A percentile compares a stretch with the other conserved stretches of the same genome.
phyloP scores from a whole-genome alignment of 2,329 filamentous ascomycete species.

The Apiospora rasikravindrae region DNA sequence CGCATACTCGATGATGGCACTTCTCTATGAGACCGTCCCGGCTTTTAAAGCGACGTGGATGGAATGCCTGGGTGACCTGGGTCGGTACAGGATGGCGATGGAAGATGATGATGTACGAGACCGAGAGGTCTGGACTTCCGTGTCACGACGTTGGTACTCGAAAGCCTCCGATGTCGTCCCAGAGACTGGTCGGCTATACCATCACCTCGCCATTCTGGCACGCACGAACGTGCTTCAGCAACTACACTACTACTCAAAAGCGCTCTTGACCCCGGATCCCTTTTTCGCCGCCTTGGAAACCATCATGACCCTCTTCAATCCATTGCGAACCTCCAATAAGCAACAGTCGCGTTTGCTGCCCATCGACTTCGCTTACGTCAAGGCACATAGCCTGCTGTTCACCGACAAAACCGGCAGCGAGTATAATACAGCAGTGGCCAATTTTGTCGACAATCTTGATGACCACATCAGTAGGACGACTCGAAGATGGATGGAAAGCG shows the following conservation, averaged over 20 bases:
- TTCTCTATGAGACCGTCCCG: conserved; percentile 84
- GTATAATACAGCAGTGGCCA: conserved; percentile 49
- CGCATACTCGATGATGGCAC: conserved; percentile 87
- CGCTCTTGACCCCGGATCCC: conserved; percentile 69
- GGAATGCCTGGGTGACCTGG: conserved; percentile 87
- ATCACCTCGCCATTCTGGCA: conserved; percentile 83
- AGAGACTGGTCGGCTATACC: conserved; percentile 78
- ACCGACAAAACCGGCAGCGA: conserved; percentile 52
- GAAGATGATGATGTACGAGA: conserved; percentile 80
- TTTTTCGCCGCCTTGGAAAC: conserved; percentile 72
- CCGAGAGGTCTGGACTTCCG: conserved; percentile 79
- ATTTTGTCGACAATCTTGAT: conserved; percentile 61
- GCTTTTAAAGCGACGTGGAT: conserved; percentile 90
- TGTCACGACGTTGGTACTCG: conserved; percentile 83
- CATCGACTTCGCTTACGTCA: conserved; percentile 67
- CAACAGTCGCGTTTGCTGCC: conserved; percentile 43
- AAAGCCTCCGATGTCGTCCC: conserved; percentile 80
- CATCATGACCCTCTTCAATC: conserved; percentile 72
- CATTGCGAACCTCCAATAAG: conserved; percentile 47
- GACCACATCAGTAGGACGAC: conserved; percentile 58
- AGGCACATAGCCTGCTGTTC: conserved; percentile 69
- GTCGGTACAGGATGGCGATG: conserved; percentile 87
- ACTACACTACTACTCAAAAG: conserved; percentile 74
- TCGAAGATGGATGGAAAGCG: conserved; percentile 57
- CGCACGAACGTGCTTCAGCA: conserved; percentile 73